Conservation (phyloP, 345 rosid genomes). For the Citrus sp. region DNA sequence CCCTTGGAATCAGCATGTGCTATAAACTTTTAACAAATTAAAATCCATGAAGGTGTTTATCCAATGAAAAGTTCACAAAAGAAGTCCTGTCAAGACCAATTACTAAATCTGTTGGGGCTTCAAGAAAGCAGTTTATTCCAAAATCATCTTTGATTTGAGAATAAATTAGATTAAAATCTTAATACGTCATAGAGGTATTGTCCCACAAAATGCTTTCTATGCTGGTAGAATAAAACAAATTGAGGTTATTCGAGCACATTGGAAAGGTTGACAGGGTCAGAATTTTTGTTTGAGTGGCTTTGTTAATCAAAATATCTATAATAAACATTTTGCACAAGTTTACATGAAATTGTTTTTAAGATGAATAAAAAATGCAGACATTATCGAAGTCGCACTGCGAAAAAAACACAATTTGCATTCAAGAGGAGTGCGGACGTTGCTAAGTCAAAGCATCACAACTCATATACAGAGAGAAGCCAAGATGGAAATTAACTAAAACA, state of each 20-base stretch:
- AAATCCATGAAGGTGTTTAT: background rate
- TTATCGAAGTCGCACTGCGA: conserved; percentile 12
- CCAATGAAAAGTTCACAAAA: background rate
- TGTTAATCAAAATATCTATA: background rate
- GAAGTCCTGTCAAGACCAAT: background rate
- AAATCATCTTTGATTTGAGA: background rate
- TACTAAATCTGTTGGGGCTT: background rate
- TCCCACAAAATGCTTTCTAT: background rate
- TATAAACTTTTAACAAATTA: background rate
- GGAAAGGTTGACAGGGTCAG: background rate
- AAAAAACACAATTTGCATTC: conserved; percentile 21
- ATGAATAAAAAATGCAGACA: conserved; percentile 12
- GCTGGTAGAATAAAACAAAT: background rate
- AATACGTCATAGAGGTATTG: too few species aligned
- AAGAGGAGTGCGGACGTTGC: conserved; percentile 15
- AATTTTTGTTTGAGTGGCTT: background rate
- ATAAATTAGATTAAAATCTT: background rate
- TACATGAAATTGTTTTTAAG: conserved; percentile 12
- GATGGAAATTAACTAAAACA: conserved; percentile 8
- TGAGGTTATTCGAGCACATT: background rate
- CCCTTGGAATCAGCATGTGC: background rate
- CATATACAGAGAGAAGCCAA: conserved; percentile 38
- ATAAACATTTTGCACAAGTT: conserved; percentile 3
- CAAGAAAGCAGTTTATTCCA: background rate
- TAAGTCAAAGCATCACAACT: conserved; percentile 40